These are phyloP conservation scores for Odontarrhena argentea DNA, from an alignment of 345 rosid species.

Conservation along the genomic window DNA sequence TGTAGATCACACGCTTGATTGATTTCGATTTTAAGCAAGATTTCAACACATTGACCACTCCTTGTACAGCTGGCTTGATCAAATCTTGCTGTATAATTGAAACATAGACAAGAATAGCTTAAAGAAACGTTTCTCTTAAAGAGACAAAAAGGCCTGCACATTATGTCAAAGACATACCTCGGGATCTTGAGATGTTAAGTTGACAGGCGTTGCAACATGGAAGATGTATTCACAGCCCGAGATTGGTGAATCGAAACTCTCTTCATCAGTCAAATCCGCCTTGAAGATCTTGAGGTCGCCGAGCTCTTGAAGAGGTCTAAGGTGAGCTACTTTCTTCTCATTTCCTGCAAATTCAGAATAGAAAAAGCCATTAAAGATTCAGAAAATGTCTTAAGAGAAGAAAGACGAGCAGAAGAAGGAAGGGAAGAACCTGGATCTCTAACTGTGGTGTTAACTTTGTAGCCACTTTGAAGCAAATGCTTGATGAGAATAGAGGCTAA, in stretches of 20 bases:
- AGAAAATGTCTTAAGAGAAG: slow-evolving; percentile 10
- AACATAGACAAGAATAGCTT: background rate
- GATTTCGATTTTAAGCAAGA: slow-evolving; percentile 66
- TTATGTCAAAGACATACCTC: slow-evolving; percentile 52
- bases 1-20: slow-evolving; percentile 73
- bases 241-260: slow-evolving; percentile 58
- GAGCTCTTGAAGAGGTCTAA: slow-evolving; percentile 50
- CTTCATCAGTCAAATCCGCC: slow-evolving; percentile 77
- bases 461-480: slow-evolving; percentile 70
- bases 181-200: slow-evolving; percentile 77
- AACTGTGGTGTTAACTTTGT: slow-evolving; percentile 80
- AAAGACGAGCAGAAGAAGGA: background rate
- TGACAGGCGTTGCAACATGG: slow-evolving; percentile 92
- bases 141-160: background rate
- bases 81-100: slow-evolving; percentile 63
- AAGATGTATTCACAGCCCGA: slow-evolving; percentile 71
- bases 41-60: slow-evolving; percentile 74
- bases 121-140: background rate
- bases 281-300: slow-evolving; percentile 67
- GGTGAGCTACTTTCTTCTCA: slow-evolving; percentile 62
- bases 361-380: slow-evolving; percentile 8
- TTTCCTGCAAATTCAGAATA: slow-evolving; percentile 48
- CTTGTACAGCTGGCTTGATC: slow-evolving; percentile 87
- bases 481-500: slow-evolving; percentile 76
- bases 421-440: slow-evolving; percentile 48